These are phyloP conservation scores for Gnomoniopsis smithogilvyi DNA, from an alignment of 2,329 filamentous ascomycete species.

Conservation along the genomic window DNA sequence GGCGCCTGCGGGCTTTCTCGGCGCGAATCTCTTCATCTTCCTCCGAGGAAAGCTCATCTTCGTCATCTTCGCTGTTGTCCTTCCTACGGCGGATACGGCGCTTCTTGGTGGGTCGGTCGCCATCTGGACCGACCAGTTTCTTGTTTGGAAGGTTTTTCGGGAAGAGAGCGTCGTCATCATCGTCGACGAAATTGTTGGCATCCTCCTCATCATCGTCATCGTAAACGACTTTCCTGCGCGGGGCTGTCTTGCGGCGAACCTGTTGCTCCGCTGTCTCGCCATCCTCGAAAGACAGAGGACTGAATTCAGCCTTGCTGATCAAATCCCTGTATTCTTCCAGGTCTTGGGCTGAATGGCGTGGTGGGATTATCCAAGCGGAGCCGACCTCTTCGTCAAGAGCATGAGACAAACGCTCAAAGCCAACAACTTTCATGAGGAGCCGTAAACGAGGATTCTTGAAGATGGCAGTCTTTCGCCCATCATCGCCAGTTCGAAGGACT, in stretches of 20 bases:
- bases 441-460: slow-evolving; percentile 89
- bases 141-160: slow-evolving; percentile 48
- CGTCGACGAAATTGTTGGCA: slow-evolving; percentile 41
- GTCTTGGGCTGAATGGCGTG: slow-evolving; percentile 57
- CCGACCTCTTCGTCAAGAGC: slow-evolving; percentile 67
- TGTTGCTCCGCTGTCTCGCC: slow-evolving; percentile 72
- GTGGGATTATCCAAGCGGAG: slow-evolving; percentile 75
- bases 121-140: slow-evolving; percentile 15
- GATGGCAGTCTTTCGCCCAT: slow-evolving; percentile 67
- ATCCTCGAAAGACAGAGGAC: slow-evolving; percentile 73
- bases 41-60: slow-evolving; percentile 42
- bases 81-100: slow-evolving; percentile 50
- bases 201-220: slow-evolving; percentile 66
- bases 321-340: slow-evolving; percentile 67
- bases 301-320: slow-evolving; percentile 76
- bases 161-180: slow-evolving; percentile 63
- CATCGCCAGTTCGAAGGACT: slow-evolving; percentile 63
- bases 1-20: slow-evolving; percentile 35
- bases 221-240: slow-evolving; percentile 57
- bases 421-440: slow-evolving; percentile 75
- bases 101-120: slow-evolving; percentile 58
- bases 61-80: slow-evolving; percentile 38
- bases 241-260: slow-evolving; percentile 66
- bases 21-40: slow-evolving; percentile 47
- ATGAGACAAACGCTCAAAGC: slow-evolving; percentile 58